Percentiles rank a stretch among this genome's conserved stretches.
Conservation (phyloP, 495 filamentous ascomycete species). For the Neurospora sp. region DNA sequence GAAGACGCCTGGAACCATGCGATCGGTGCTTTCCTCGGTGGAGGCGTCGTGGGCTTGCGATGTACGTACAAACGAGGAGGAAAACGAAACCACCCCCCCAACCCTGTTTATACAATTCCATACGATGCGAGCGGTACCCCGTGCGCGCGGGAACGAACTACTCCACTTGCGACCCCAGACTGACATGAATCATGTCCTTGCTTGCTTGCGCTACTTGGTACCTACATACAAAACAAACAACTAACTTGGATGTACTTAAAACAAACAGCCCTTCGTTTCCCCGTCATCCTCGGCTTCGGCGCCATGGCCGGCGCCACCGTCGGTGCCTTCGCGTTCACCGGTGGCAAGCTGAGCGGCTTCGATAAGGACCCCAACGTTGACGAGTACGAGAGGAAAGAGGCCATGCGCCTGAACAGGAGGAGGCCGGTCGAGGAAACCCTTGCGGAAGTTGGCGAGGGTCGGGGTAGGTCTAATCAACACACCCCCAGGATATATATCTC, state of each 20-base stretch:
- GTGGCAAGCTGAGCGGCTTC: constrained; percentile 54
- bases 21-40: constrained; percentile 30
- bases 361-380: constrained; percentile 50
- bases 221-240: constrained; percentile 17
- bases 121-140: background rate
- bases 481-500: background rate
- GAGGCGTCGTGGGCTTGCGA: constrained; percentile 28
- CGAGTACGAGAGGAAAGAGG: constrained; percentile 71
- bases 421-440: constrained; percentile 76
- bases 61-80: constrained; percentile 17
- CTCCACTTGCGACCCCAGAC: background rate
- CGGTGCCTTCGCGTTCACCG: constrained; percentile 67
- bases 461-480: constrained; percentile 47
- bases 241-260: background rate
- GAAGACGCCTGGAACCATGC: constrained; percentile 31
- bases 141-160: background rate
- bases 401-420: constrained; percentile 62
- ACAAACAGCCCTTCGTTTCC: constrained; percentile 53
- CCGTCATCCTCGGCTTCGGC: constrained; percentile 72
- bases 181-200: background rate
- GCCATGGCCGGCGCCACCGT: constrained; percentile 52
- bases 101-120: background rate
- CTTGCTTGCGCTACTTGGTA: background rate
- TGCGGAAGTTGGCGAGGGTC: constrained; percentile 74
- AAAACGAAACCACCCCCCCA: background rate